Percentiles rank a stretch among this genome's conserved stretches.
These are phyloP conservation scores for Rubroshorea leprosula DNA, from an alignment of 345 rosid genomes.

Conservation along the genomic window DNA sequence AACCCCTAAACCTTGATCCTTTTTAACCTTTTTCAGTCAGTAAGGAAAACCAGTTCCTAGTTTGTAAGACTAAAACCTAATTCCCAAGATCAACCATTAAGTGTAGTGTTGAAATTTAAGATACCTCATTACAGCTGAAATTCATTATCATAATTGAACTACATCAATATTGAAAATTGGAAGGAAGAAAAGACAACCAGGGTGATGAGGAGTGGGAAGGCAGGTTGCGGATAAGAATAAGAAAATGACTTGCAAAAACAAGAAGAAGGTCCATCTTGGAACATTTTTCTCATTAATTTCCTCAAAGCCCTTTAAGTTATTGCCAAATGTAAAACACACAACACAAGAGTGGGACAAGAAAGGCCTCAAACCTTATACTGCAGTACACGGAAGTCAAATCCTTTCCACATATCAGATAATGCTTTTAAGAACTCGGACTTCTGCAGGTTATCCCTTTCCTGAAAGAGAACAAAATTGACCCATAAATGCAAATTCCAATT, in stretches of 20 bases:
- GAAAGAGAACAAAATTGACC: constrained; percentile 22
- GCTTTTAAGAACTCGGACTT: constrained; percentile 98
- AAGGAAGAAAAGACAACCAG: too few relatives aligned
- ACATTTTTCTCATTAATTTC: not conserved
- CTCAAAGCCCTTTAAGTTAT: not conserved
- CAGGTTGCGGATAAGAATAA: not conserved
- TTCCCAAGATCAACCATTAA: not conserved
- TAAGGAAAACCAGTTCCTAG: too few relatives aligned
- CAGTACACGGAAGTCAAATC: constrained; percentile 90
- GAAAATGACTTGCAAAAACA: not conserved
- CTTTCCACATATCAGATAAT: constrained; percentile 98
- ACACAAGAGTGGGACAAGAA: constrained; percentile 5
- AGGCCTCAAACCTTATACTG: constrained; percentile 79
- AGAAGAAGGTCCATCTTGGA: not conserved
- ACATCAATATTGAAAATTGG: too few relatives aligned
- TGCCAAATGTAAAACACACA: too few relatives aligned
- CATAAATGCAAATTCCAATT: constrained; percentile 3
- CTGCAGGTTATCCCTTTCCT: constrained; percentile 98
- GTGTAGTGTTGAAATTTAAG: not conserved
- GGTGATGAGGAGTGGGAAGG: not conserved
- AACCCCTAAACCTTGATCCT: not conserved
- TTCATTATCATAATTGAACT: too few relatives aligned
- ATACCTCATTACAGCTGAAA: not conserved
- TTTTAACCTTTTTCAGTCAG: not conserved
- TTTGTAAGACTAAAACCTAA: not conserved